Conservation (phyloP, 1,284 basidiomycete genomes). For the Boletellus deceptivus region DNA sequence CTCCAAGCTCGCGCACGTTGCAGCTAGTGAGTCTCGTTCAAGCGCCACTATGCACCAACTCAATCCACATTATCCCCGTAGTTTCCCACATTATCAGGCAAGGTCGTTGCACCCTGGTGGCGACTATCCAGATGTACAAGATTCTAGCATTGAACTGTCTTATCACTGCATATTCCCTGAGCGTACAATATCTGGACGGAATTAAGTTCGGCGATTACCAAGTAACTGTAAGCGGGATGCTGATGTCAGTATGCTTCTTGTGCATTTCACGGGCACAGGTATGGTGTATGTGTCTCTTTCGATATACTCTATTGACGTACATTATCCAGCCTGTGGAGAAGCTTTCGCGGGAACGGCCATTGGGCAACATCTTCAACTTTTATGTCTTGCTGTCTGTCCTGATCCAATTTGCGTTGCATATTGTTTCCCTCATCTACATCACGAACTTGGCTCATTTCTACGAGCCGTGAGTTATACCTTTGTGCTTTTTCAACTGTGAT, state of each 20-base stretch:
- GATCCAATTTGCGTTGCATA: slow-evolving; percentile 90
- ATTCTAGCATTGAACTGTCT: slow-evolving; percentile 94
- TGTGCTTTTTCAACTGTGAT: background rate
- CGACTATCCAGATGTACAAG: slow-evolving; percentile 99
- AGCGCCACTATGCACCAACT: slow-evolving; percentile 5
- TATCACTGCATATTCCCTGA: slow-evolving; percentile 93
- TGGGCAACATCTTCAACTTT: slow-evolving; percentile 94
- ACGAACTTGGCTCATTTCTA: slow-evolving; percentile 75
- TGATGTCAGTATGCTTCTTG: slow-evolving; percentile 97
- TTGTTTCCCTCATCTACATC: slow-evolving; percentile 86
- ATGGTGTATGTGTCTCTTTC: slow-evolving; percentile 18
- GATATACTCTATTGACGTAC: slow-evolving; percentile 2
- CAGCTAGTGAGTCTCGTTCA: slow-evolving; percentile 66
- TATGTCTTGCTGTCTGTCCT: slow-evolving; percentile 91
- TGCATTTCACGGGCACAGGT: slow-evolving; percentile 97
- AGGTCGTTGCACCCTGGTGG: slow-evolving; percentile 93
- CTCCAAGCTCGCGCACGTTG: slow-evolving; percentile 90
- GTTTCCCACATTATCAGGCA: slow-evolving; percentile 95
- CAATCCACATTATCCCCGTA: slow-evolving; percentile 34
- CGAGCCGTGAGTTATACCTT: slow-evolving; percentile 63
- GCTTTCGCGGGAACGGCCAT: slow-evolving; percentile 84
- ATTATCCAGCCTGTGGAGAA: slow-evolving; percentile 79
- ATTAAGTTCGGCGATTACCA: slow-evolving; percentile 99
- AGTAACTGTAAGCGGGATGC: slow-evolving; percentile 88
- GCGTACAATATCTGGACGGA: slow-evolving; percentile 94